Conservation (phyloP, 2,329 filamentous ascomycete species). For the Sporothrix mexicana region DNA sequence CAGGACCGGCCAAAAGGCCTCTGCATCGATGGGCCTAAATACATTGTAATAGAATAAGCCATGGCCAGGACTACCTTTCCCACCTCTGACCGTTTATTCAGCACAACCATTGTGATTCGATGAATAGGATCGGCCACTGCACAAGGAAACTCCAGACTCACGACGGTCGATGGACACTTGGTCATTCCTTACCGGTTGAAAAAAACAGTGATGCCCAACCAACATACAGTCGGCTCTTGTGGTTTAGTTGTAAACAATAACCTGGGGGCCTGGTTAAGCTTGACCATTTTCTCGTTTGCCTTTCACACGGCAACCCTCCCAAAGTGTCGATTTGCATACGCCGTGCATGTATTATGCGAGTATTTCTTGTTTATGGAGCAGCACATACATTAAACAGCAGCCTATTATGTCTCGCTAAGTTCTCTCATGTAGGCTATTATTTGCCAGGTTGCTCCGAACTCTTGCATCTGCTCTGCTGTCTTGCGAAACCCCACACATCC, state of each 20-base stretch:
- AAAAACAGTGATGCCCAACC: not conserved
- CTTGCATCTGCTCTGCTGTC: not conserved
- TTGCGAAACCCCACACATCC: not conserved
- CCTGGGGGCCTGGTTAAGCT: not conserved
- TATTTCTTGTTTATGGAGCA: not conserved
- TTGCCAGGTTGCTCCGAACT: not conserved
- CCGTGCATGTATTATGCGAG: not conserved
- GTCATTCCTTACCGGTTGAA: not conserved
- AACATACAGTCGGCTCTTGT: not conserved
- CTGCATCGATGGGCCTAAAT: not conserved
- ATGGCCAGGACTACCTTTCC: not conserved
- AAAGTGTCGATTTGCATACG: not conserved
- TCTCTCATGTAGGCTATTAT: not conserved
- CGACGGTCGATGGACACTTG: not conserved
- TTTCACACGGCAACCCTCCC: not conserved
- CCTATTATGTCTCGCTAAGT: not conserved
- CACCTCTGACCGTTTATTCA: not conserved
- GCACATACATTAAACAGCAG: too few relatives aligned
- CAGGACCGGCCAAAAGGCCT: not conserved
- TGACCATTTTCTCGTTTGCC: not conserved
- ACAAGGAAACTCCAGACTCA: not conserved
- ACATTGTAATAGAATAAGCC: too few relatives aligned
- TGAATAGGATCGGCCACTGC: not conserved
- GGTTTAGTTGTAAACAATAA: not conserved
- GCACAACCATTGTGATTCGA: too few relatives aligned